phyloP scores from a whole-genome alignment of 805 yeast genomes.

The Scheffersomyces ergatensis region DNA sequence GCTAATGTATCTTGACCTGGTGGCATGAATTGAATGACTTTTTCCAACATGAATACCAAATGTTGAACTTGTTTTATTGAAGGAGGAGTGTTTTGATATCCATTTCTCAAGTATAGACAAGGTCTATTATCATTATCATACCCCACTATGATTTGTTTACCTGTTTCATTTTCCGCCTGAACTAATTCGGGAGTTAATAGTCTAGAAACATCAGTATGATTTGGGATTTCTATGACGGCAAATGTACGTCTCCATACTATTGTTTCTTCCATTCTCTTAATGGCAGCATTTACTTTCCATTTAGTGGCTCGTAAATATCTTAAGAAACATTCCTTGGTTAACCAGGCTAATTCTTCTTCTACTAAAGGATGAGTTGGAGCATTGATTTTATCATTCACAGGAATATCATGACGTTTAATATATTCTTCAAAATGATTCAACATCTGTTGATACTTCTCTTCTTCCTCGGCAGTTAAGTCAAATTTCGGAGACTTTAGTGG shows the following conservation, averaged over 20 bases:
- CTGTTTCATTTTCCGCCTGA: constrained; percentile 49
- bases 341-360: constrained; percentile 39
- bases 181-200: constrained; percentile 40
- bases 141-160: constrained; percentile 53
- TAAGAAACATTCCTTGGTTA: constrained; percentile 52
- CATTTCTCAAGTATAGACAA: constrained; percentile 49
- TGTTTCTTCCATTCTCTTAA: constrained; percentile 44
- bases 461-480: constrained; percentile 27
- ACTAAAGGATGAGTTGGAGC: constrained; percentile 23
- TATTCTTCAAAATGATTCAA: constrained; percentile 27
- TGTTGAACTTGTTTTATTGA: constrained; percentile 54
- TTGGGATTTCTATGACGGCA: constrained; percentile 38
- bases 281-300: constrained; percentile 45
- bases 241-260: constrained; percentile 56
- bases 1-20: constrained; percentile 59
- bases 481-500: constrained; percentile 29
- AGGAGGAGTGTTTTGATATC: constrained; percentile 54
- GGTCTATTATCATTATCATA: constrained; percentile 55
- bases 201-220: constrained; percentile 24
- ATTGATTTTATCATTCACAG: constrained; percentile 22
- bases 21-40: constrained; percentile 52
- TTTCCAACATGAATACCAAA: constrained; percentile 55
- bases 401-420: constrained; percentile 19
- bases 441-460: constrained; percentile 27
- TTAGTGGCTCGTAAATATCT: constrained; percentile 52